Evolutionary conservation across 306 rosid species (phyloP).

Genomic region (Malus sylvestris): DNA sequence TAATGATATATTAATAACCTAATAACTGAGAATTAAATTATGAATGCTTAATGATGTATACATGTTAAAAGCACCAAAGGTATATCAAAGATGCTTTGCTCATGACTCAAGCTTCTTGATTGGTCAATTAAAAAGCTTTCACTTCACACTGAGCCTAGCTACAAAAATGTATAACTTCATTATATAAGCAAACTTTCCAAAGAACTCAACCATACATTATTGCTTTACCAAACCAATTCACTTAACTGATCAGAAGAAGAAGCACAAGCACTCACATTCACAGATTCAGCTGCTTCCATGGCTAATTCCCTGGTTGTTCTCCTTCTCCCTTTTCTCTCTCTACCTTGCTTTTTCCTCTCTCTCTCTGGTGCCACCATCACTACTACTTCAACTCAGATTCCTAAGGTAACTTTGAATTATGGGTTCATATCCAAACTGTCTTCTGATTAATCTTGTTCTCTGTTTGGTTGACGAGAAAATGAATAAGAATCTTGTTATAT

Average conservation of each 20-base stretch:
- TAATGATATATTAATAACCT: not conserved
- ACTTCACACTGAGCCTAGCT: slow-evolving; percentile 24
- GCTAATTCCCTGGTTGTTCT: slow-evolving; percentile 25
- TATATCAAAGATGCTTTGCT: slow-evolving; percentile 25
- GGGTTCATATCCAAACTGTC: not conserved
- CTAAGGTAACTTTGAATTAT: slow-evolving; percentile 48
- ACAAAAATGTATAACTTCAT: slow-evolving; percentile 25
- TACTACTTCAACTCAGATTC: slow-evolving; percentile 35
- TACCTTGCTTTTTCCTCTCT: slow-evolving; percentile 30
- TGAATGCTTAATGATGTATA: not conserved
- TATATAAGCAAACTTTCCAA: not conserved
- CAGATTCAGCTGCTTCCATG: slow-evolving; percentile 38
- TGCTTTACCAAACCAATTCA: not conserved
- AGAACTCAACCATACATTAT: not conserved
- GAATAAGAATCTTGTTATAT: not conserved
- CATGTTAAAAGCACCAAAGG: slow-evolving; percentile 2
- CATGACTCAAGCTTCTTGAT: slow-evolving; percentile 22
- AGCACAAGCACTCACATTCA: not conserved
- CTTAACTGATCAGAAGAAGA: not conserved
- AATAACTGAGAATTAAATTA: not conserved
- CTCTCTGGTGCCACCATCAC: slow-evolving; percentile 18
- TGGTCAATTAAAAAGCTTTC: not conserved
- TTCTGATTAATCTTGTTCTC: not conserved
- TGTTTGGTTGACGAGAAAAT: slow-evolving; percentile 5
- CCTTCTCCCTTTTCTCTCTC: slow-evolving; percentile 24